Conservation (phyloP, 2,329 filamentous ascomycete genomes). For the Claviceps digitariae region DNA sequence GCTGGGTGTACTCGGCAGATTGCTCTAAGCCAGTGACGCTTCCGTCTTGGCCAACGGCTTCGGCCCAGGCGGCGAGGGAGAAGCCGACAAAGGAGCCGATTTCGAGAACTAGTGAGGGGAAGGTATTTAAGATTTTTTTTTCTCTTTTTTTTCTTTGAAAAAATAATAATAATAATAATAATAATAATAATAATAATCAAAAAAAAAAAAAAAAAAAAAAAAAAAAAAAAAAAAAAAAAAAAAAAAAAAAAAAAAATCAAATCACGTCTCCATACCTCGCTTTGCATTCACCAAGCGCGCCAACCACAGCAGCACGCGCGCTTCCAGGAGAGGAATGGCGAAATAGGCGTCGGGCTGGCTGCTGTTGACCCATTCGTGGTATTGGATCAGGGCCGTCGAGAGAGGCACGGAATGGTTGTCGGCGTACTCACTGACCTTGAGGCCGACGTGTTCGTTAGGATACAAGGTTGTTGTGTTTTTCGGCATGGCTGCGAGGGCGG, state of each 20-base stretch:
- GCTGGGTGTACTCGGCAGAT: constrained; percentile 1
- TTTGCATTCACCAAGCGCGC: not conserved
- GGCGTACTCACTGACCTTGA: constrained; percentile 6
- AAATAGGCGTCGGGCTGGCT: constrained; percentile 3
- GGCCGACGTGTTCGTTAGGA: constrained; percentile 5
- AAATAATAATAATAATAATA: too few species aligned
- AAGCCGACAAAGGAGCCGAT: constrained; percentile 4
- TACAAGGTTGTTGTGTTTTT: constrained; percentile 2
- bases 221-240: not conserved
- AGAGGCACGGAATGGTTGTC: constrained; percentile 4
- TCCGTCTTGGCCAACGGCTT: constrained; percentile 1
- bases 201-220: too few species aligned
- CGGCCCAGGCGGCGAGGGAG: constrained; percentile 2
- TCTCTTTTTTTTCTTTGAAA: too few species aligned
- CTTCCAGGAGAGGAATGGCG: constrained; percentile 7
- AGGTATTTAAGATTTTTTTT: too few species aligned
- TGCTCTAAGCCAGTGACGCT: constrained; percentile 2
- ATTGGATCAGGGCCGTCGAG: not conserved
- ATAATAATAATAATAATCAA: too few species aligned
- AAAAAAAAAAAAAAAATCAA: not conserved
- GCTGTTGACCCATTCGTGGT: constrained; percentile 4
- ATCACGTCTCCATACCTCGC: not conserved
- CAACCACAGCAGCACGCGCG: constrained; percentile 5
- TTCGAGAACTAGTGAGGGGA: constrained; percentile 1
- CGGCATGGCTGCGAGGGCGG: not conserved